Percentiles rank a stretch among this genome's conserved stretches.
These are phyloP conservation scores for Emergomyces africanus DNA, from an alignment of 2,329 filamentous ascomycete species.

Conservation along the genomic window DNA sequence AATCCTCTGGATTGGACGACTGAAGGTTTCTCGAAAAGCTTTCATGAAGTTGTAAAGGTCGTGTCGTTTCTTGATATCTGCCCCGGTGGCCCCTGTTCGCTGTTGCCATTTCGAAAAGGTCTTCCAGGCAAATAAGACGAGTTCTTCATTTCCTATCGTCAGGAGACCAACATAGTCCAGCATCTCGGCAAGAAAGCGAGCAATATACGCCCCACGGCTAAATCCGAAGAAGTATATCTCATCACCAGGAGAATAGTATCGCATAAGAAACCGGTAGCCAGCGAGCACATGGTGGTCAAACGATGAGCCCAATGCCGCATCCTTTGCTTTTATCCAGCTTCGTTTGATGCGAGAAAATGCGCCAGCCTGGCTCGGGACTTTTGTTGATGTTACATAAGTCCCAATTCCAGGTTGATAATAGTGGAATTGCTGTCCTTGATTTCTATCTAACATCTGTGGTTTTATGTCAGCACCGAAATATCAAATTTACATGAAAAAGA, in stretches of 20 bases:
- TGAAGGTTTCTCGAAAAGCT: conserved; percentile 39
- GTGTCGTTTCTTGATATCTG: conserved; percentile 7
- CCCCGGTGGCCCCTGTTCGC: conserved; percentile 14
- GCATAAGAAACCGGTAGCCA: conserved; percentile 45
- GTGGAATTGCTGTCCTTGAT: conserved; percentile 10
- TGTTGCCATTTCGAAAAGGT: conserved; percentile 22
- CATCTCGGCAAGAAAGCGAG: conserved; percentile 42
- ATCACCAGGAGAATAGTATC: conserved; percentile 38
- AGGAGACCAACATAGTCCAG: conserved; percentile 38
- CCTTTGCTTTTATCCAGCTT: conserved; percentile 10
- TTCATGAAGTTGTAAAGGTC: conserved; percentile 20
- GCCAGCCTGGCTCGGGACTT: conserved; percentile 20
- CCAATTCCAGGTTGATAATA: conserved; percentile 27
- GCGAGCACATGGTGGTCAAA: conserved; percentile 42
- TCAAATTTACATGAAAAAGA: not conserved
- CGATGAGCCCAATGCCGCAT: conserved; percentile 13
- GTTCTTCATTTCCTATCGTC: conserved; percentile 41
- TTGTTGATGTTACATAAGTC: conserved; percentile 29
- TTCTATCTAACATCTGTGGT: conserved; percentile 28
- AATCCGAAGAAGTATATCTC: conserved; percentile 46
- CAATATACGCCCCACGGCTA: conserved; percentile 40
- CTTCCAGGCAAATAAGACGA: conserved; percentile 39
- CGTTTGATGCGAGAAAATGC: conserved; percentile 15
- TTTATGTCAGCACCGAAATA: not conserved
- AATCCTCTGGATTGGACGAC: conserved; percentile 33